Evolutionary conservation across 2,329 filamentous ascomycete genomes (phyloP), one percentile per base, ranked within the genome.

Genomic region (Cytospora schulzeri): DNA sequence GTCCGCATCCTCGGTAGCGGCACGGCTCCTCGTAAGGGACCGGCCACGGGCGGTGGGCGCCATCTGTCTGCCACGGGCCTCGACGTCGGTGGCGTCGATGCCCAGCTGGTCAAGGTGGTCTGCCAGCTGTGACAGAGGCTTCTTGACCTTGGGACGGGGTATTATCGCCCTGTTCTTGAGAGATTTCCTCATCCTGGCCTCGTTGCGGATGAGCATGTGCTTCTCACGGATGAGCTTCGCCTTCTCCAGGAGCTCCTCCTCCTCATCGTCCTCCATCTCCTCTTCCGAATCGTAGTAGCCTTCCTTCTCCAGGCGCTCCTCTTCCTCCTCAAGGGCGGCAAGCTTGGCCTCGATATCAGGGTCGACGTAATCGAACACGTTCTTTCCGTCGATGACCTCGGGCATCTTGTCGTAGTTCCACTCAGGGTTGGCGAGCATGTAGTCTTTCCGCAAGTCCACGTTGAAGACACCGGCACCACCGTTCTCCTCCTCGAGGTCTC

Each of bases 381-480:
- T 99, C 85, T 94, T 93, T 77, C 95, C 95, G 74, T 98, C 89
- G 77, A 93, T 91, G 57, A 97, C 84, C 78, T 99, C 95, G 35
- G 95, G 95, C 62, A 98, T 91, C 79, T 91, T 92, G 81, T 99
- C 96, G 76, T 97, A 87, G 77, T 96, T 97, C 95, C 95, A 98
- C 65, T 95, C 92, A 51, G 90, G 87, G 75, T 97, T 87, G 68
- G 91, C 92, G 68, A 98, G 88, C 19, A 93, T 79, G 77, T 96
- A 99, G 74, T 95, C 91, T 74, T 92, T 87, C 76, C 92, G 91
- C 73, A 98, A 85, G 74, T 99, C 92, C 72, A 97, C 88, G 76
- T 92, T 98, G 86, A 91, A 98, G 57, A 99, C 95, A 80, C 96
- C 95, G 51, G 95, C 91, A 72, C 95, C 95, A 64, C 95, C 95